These are phyloP conservation scores for Pseudomonodictys pantanalensis DNA, from an alignment of 495 filamentous ascomycete genomes.

Conservation along the genomic window DNA sequence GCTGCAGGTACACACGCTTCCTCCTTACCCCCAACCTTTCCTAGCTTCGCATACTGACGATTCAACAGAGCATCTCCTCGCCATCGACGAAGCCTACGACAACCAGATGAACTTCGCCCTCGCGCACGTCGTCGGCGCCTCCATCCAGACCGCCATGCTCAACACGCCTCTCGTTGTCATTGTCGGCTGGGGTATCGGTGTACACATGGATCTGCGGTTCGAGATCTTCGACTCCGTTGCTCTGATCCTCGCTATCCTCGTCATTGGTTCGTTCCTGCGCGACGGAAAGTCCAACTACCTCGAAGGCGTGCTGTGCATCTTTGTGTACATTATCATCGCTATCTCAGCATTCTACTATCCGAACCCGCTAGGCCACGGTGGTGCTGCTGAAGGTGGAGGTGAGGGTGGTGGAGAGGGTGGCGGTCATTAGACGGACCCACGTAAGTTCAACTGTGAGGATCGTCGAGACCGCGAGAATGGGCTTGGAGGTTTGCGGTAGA, in stretches of 20 bases:
- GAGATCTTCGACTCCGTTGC: slow-evolving; percentile 86
- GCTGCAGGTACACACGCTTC: slow-evolving; percentile 50
- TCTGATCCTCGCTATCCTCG: slow-evolving; percentile 81
- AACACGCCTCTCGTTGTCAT: slow-evolving; percentile 82
- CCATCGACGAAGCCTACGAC: slow-evolving; percentile 88
- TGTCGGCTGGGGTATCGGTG: slow-evolving; percentile 75
- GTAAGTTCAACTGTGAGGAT: too few relatives aligned
- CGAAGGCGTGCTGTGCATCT: slow-evolving; percentile 58
- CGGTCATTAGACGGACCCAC: background rate
- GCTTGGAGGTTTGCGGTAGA: too few relatives aligned
- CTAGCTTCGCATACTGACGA: slow-evolving; percentile 15
- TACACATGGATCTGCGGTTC: slow-evolving; percentile 76
- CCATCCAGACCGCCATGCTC: slow-evolving; percentile 85
- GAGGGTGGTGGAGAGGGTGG: background rate
- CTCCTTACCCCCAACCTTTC: background rate
- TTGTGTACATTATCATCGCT: slow-evolving; percentile 63
- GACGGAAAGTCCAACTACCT: slow-evolving; percentile 50
- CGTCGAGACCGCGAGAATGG: too few relatives aligned
- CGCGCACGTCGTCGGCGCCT: slow-evolving; percentile 81
- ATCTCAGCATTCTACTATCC: slow-evolving; percentile 63
- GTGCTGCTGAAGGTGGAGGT: background rate
- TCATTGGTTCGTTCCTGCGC: slow-evolving; percentile 53
- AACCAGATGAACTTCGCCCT: slow-evolving; percentile 88
- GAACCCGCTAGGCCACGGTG: slow-evolving; percentile 41
- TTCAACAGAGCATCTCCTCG: slow-evolving; percentile 71